Percentiles rank a stretch among this genome's conserved stretches.
Conservation (phyloP, 495 filamentous ascomycete species). For the Hypoxylon fragiforme region DNA sequence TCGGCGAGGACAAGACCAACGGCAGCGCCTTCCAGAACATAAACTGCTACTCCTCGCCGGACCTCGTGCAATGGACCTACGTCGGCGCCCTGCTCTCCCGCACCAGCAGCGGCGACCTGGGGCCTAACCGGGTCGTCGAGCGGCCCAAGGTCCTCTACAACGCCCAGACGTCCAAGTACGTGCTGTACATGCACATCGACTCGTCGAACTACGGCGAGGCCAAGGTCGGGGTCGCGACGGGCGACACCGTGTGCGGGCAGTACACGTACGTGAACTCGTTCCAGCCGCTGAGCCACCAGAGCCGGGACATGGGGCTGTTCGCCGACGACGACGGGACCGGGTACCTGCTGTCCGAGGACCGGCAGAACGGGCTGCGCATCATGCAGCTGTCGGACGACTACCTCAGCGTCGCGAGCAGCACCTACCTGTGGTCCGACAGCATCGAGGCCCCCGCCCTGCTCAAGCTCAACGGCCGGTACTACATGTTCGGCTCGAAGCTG, state of each 20-base stretch:
- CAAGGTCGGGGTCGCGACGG: slow-evolving; percentile 64
- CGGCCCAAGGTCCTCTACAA: slow-evolving; percentile 68
- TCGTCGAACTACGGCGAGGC: slow-evolving; percentile 63
- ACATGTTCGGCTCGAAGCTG: slow-evolving; percentile 45
- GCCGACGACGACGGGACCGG: slow-evolving; percentile 62
- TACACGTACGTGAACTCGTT: slow-evolving; percentile 49
- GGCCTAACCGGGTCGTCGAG: slow-evolving; percentile 64
- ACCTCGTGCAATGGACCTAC: slow-evolving; percentile 66
- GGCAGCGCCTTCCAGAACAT: slow-evolving; percentile 63
- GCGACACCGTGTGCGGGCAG: slow-evolving; percentile 59
- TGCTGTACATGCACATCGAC: slow-evolving; percentile 71
- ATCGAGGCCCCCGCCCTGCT: slow-evolving; percentile 51
- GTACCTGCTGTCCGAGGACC: slow-evolving; percentile 67
- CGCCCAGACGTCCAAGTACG: slow-evolving; percentile 54
- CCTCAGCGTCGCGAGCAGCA: slow-evolving; percentile 49
- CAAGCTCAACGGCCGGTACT: slow-evolving; percentile 44
- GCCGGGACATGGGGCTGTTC: slow-evolving; percentile 65
- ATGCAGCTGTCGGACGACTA: slow-evolving; percentile 52
- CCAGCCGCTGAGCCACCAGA: slow-evolving; percentile 56
- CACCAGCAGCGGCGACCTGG: slow-evolving; percentile 58
- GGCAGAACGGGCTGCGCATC: slow-evolving; percentile 57
- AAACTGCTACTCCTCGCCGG: slow-evolving; percentile 58
- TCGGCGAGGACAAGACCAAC: slow-evolving; percentile 68
- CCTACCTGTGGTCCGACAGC: slow-evolving; percentile 53
- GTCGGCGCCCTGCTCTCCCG: slow-evolving; percentile 58